phyloP scores from a whole-genome alignment of 495 filamentous ascomycete genomes.

The Aeminium ludgeri region DNA sequence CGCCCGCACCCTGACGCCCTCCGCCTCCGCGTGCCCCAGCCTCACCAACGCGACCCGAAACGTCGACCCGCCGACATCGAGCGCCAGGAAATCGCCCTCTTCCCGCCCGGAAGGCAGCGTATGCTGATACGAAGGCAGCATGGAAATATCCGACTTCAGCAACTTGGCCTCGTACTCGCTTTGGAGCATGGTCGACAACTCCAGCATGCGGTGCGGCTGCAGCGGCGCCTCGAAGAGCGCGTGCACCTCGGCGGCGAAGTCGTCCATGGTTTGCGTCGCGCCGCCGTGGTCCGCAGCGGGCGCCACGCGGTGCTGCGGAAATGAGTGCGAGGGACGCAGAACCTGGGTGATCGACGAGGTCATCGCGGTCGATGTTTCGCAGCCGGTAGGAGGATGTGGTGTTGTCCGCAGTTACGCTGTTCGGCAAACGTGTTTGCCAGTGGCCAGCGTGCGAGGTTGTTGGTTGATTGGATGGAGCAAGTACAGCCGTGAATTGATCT shows the following conservation, averaged over 20 bases:
- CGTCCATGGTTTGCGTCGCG: constrained; percentile 28
- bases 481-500: too few species aligned
- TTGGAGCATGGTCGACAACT: constrained; percentile 42
- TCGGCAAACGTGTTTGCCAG: too few species aligned
- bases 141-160: constrained; percentile 37
- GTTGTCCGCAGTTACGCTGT: too few species aligned
- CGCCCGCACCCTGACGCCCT: constrained; percentile 35
- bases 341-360: constrained; percentile 35
- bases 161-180: constrained; percentile 40
- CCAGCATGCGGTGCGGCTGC: constrained; percentile 25
- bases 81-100: constrained; percentile 40
- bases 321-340: constrained; percentile 22
- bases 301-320: constrained; percentile 13
- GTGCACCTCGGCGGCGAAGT: constrained; percentile 35
- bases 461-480: too few species aligned
- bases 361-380: constrained; percentile 35
- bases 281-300: constrained; percentile 20
- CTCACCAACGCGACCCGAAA: constrained; percentile 47
- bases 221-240: constrained; percentile 32
- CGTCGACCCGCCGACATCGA: constrained; percentile 54
- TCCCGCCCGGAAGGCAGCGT: constrained; percentile 44
- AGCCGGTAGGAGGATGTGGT: too few species aligned
- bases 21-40: constrained; percentile 23
- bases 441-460: too few species aligned
- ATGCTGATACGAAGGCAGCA: constrained; percentile 51